These are phyloP conservation scores for Cladosporium velox DNA, from an alignment of 2,329 filamentous ascomycete genomes.

Conservation along the genomic window DNA sequence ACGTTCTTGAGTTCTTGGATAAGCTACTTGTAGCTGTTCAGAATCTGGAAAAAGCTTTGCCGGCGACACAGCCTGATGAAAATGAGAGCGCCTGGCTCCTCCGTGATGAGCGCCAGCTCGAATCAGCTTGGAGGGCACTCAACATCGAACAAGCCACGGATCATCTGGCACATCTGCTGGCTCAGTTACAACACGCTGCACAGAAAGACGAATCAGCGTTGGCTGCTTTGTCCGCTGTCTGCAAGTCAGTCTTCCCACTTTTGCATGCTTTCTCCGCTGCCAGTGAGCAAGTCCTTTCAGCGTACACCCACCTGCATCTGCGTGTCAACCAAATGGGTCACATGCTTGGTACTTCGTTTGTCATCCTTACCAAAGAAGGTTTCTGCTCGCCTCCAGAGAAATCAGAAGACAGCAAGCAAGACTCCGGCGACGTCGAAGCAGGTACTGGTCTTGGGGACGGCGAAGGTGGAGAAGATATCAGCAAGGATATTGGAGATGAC, in stretches of 20 bases:
- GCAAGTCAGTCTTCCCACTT: slow-evolving; percentile 68
- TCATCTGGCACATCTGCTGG: slow-evolving; percentile 48
- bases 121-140: slow-evolving; percentile 59
- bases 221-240: slow-evolving; percentile 56
- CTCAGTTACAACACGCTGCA: slow-evolving; percentile 43
- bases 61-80: slow-evolving; percentile 57
- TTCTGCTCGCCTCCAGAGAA: slow-evolving; percentile 91
- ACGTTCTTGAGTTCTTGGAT: slow-evolving; percentile 68
- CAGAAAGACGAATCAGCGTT: slow-evolving; percentile 44
- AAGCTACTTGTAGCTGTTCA: slow-evolving; percentile 79
- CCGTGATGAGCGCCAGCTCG: slow-evolving; percentile 49
- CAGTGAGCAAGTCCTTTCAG: slow-evolving; percentile 59
- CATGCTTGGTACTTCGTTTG: slow-evolving; percentile 74
- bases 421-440: slow-evolving; percentile 76
- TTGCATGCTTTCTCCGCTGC: slow-evolving; percentile 70
- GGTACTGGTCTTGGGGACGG: slow-evolving; percentile 95
- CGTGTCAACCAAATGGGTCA: slow-evolving; percentile 73
- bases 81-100: slow-evolving; percentile 67
- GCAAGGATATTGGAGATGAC: slow-evolving; percentile 91
- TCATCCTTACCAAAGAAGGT: slow-evolving; percentile 76
- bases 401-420: slow-evolving; percentile 43
- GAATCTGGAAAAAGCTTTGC: slow-evolving; percentile 61
- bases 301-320: slow-evolving; percentile 66
- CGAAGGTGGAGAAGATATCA: slow-evolving; percentile 94
- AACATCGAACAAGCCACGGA: slow-evolving; percentile 58